A percentile compares a stretch with the other conserved stretches of the same genome.
Conservation (phyloP, 192 early-diverging fungal genomes). For the Paraglomus occultum region DNA sequence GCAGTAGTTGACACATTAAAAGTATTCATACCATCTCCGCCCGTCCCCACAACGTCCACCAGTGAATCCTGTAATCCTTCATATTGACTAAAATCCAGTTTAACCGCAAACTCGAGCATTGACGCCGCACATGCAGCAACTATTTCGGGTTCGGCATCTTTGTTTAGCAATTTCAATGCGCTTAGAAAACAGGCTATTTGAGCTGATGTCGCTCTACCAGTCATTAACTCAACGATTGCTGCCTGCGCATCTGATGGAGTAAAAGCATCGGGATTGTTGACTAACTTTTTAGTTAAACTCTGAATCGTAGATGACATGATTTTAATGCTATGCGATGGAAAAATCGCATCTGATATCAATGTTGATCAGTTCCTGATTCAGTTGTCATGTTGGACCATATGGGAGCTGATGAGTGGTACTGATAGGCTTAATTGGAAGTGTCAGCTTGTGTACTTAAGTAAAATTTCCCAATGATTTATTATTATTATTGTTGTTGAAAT, state of each 20-base stretch:
- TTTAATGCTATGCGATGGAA: no score
- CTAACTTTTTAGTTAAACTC: slow-evolving; percentile 65
- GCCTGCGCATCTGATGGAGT: slow-evolving; percentile 54
- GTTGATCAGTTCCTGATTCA: no score
- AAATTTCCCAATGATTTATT: no score
- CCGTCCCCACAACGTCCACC: slow-evolving; percentile 95
- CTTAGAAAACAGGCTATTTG: slow-evolving; percentile 90
- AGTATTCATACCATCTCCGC: slow-evolving; percentile 97
- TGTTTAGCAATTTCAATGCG: slow-evolving; percentile 64
- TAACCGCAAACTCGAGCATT: slow-evolving; percentile 68
- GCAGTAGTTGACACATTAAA: slow-evolving; percentile 96
- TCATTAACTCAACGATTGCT: slow-evolving; percentile 76
- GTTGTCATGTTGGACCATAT: no score
- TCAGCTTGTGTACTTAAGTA: no score
- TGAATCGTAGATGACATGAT: slow-evolving; percentile 34
- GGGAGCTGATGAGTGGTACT: no score
- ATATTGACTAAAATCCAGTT: slow-evolving; percentile 51
- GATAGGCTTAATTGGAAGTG: no score
- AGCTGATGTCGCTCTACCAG: slow-evolving; percentile 69
- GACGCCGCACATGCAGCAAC: slow-evolving; percentile 77
- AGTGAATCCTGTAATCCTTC: slow-evolving; percentile 47
- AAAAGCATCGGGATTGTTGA: slow-evolving; percentile 60
- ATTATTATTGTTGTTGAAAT: no score
- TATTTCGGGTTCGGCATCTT: slow-evolving; percentile 71
- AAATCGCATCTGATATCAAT: no score